Evolutionary conservation across 495 filamentous ascomycete species (phyloP), one percentile per base, ranked within the genome.

Genomic region (Astrothelium macrocarpum): DNA sequence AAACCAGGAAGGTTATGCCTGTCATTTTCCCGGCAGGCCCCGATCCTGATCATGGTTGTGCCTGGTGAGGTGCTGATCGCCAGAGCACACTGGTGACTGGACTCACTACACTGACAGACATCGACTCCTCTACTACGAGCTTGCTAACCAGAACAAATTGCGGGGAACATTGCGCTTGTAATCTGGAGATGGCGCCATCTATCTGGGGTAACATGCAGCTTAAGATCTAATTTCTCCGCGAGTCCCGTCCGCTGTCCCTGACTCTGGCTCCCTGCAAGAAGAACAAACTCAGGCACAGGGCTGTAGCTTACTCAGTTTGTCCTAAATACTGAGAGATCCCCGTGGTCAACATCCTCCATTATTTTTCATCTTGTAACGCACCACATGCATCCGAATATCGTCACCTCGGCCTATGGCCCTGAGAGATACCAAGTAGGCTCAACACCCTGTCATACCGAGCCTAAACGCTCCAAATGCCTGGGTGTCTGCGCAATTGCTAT

Each of bases 331-430:
- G 23, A 29, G 7, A 2, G 49, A 28, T 25, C 0, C 16, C 25
- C 16, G 0, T 9, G 25, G 2, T 9, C 7, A 2, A 29, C 20
- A 1, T 16, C 7, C 10, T 25, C 25, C 25, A 3, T 9, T 16
- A 11, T 28, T 16, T 3, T 25, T 29, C 29, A 14, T 39, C 34
- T 25, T 10, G 20, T 5, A 10, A 29, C 9, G 2, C 9, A 11
- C 49, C 49, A 56, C 49, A 56, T 56, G 49, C 49, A 29, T 56
- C 49, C 49, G 49, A 56, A 16, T 5, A 56, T 28, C 29, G 25
- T 2, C 23, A 16, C 49, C 49, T 56, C 49, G 49, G 49, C 29
- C 49, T 56, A 2, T 56, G 2, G 12, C n/a, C 3, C 11, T 9
- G 25, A 56, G 49, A 26, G 20, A 56, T 25, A 26, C 16, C 49